These are phyloP conservation scores for Fusarium sp. DNA, from an alignment of 2,329 filamentous ascomycete species.

Conservation along the genomic window DNA sequence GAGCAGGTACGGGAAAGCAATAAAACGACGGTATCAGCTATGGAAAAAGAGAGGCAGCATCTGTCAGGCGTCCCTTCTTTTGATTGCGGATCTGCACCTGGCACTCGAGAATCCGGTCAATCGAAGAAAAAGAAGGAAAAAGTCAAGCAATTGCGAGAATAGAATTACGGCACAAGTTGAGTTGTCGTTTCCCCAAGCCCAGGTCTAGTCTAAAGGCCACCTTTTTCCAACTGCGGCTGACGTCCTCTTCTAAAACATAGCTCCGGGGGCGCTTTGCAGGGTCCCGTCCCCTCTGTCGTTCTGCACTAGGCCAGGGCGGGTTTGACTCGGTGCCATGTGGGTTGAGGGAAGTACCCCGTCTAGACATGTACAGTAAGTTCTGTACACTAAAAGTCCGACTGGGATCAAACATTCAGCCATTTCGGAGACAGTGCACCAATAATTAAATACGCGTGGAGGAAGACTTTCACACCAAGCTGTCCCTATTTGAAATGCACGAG, in stretches of 20 bases:
- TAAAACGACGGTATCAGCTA: constrained; percentile 19
- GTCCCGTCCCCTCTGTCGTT: constrained; percentile 24
- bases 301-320: constrained; percentile 28
- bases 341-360: no score
- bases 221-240: constrained; percentile 46
- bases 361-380: no score
- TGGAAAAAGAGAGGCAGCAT: constrained; percentile 40
- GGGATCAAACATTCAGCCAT: no score
- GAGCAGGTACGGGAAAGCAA: constrained; percentile 17
- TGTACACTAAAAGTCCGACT: no score
- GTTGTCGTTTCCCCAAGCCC: constrained; percentile 26
- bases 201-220: constrained; percentile 40
- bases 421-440: no score
- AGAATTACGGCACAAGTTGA: constrained; percentile 33
- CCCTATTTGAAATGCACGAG: no score
- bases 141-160: constrained; percentile 31
- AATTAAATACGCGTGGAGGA: no score
- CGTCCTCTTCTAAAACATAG: constrained; percentile 38
- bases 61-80: constrained; percentile 21
- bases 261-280: constrained; percentile 29
- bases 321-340: constrained; percentile 13
- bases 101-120: constrained; percentile 33
- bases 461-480: no score
- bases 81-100: constrained; percentile 37
- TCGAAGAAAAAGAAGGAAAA: constrained; percentile 19